Conservation (phyloP, 192 early-diverging fungal genomes). For the Obelidium mucronatum region DNA sequence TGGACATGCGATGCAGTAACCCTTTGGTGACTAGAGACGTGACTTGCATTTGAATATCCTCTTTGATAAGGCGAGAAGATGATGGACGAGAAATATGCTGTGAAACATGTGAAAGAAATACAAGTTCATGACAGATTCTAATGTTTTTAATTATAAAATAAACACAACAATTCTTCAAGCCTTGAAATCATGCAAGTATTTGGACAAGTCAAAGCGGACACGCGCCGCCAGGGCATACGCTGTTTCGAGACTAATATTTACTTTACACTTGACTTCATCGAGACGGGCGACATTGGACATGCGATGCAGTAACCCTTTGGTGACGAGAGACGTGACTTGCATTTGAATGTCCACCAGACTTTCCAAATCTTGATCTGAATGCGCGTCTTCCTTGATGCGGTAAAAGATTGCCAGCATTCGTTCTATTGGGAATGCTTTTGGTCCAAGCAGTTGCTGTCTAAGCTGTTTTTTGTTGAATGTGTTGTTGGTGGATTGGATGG, state of each 20-base stretch:
- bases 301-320: constrained; percentile 75
- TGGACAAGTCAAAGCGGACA: constrained; percentile 85
- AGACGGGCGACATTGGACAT: constrained; percentile 72
- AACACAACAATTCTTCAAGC: too few species aligned
- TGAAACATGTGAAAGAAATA: too few species aligned
- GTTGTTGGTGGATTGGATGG: too few species aligned
- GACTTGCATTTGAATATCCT: constrained; percentile 80
- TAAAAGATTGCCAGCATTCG: constrained; percentile 98
- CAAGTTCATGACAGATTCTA: too few species aligned
- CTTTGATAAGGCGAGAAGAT: too few species aligned
- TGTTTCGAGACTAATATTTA: constrained; percentile 77
- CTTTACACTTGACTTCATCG: constrained; percentile 86
- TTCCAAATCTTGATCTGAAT: constrained; percentile 55
- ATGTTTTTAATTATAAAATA: too few species aligned
- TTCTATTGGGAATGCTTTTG: constrained; percentile 90
- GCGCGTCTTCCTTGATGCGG: constrained; percentile 59
- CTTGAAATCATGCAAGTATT: constrained; percentile 63
- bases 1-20: constrained; percentile 71
- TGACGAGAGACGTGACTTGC: constrained; percentile 83
- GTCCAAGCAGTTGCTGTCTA: constrained; percentile 88
- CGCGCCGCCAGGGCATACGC: constrained; percentile 67
- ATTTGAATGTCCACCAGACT: constrained; percentile 77
- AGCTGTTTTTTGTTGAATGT: constrained; percentile 35
- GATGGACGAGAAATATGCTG: too few species aligned
- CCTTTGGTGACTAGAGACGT: constrained; percentile 80